phyloP scores from a whole-genome alignment of 495 filamentous ascomycete genomes.

The Penicillium cosmopolitanum region DNA sequence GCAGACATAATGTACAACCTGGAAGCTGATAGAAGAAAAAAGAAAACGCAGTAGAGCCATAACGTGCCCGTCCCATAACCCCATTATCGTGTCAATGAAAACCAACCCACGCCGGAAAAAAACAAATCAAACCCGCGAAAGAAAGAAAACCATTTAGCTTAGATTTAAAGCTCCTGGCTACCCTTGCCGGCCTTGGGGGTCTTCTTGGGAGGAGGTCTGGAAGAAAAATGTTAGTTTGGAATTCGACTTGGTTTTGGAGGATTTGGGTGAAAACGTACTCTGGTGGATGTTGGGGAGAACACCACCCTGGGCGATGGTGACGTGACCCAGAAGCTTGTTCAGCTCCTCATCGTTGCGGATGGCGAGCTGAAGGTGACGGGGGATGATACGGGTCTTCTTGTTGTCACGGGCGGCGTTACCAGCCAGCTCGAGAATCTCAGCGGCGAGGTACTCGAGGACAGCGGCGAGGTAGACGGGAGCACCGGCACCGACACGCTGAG shows the following conservation, averaged over 20 bases:
- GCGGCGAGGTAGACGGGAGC: slow-evolving; percentile 98
- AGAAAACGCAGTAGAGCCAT: slow-evolving; percentile 75
- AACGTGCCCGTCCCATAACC: slow-evolving; percentile 80
- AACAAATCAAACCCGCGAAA: slow-evolving; percentile 57
- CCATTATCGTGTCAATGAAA: slow-evolving; percentile 80
- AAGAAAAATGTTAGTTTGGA: slow-evolving; percentile 46
- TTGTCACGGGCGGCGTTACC: slow-evolving; percentile 99
- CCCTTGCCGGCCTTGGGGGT: slow-evolving; percentile 90
- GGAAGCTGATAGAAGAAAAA: slow-evolving; percentile 63
- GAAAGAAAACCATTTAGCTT: slow-evolving; percentile 42
- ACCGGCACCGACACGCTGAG: slow-evolving; percentile 98
- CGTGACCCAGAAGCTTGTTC: slow-evolving; percentile 99
- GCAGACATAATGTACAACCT: slow-evolving; percentile 94
- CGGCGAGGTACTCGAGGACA: slow-evolving; percentile 97
- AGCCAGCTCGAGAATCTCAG: slow-evolving; percentile 98
- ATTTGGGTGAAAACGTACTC: slow-evolving; percentile 62
- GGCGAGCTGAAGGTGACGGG: slow-evolving; percentile 97
- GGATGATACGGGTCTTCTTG: slow-evolving; percentile 99
- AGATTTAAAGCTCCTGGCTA: slow-evolving; percentile 82
- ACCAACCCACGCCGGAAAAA: slow-evolving; percentile 64
- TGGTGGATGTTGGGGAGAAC: slow-evolving; percentile 98
- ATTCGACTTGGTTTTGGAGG: too few relatives aligned
- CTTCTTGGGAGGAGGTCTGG: slow-evolving; percentile 97
- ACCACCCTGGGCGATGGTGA: slow-evolving; percentile 99
- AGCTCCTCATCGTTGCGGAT: slow-evolving; percentile 99